Percentiles rank a stretch among this genome's conserved stretches.
These are phyloP conservation scores for Aureobasidium sp. DNA, from an alignment of 2,329 filamentous ascomycete genomes.

Conservation along the genomic window DNA sequence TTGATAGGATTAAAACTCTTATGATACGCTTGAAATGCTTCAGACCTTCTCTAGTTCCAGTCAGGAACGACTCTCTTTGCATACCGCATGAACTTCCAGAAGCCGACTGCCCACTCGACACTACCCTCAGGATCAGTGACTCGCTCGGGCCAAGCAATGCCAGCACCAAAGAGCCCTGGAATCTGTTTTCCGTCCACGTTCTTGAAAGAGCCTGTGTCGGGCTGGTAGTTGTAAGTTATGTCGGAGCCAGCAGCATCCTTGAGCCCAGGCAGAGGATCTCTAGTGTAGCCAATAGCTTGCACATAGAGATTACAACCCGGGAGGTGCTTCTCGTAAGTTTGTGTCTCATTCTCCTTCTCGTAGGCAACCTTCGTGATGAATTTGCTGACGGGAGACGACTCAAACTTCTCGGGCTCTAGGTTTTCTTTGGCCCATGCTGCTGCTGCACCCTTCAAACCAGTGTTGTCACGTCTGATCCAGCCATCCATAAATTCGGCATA, in stretches of 20 bases:
- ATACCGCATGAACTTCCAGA: slow-evolving; percentile 61
- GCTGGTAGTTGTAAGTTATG: slow-evolving; percentile 38
- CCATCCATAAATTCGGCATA: slow-evolving; percentile 57
- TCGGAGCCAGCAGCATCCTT: slow-evolving; percentile 27
- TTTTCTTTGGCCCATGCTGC: slow-evolving; percentile 54
- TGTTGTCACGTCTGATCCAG: slow-evolving; percentile 60
- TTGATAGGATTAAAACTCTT: not conserved
- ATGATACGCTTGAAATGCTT: not conserved
- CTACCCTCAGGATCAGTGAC: slow-evolving; percentile 56
- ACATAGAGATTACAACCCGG: slow-evolving; percentile 47
- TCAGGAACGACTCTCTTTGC: slow-evolving; percentile 48
- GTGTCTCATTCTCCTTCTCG: slow-evolving; percentile 43
- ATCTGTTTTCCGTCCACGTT: slow-evolving; percentile 29
- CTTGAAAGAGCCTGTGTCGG: slow-evolving; percentile 34
- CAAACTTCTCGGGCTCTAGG: slow-evolving; percentile 47
- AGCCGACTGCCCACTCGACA: slow-evolving; percentile 55
- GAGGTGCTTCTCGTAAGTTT: slow-evolving; percentile 42
- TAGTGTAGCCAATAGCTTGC: slow-evolving; percentile 54
- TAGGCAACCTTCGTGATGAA: slow-evolving; percentile 35
- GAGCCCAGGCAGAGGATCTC: slow-evolving; percentile 45
- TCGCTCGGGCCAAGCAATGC: slow-evolving; percentile 57
- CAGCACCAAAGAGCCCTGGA: slow-evolving; percentile 52
- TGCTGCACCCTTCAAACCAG: slow-evolving; percentile 56
- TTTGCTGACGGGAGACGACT: slow-evolving; percentile 39
- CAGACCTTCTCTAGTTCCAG: slow-evolving; percentile 35